Base-by-base conservation (phyloP, 192 early-diverging fungal species). In the Umbelopsis vinacea region DNA sequence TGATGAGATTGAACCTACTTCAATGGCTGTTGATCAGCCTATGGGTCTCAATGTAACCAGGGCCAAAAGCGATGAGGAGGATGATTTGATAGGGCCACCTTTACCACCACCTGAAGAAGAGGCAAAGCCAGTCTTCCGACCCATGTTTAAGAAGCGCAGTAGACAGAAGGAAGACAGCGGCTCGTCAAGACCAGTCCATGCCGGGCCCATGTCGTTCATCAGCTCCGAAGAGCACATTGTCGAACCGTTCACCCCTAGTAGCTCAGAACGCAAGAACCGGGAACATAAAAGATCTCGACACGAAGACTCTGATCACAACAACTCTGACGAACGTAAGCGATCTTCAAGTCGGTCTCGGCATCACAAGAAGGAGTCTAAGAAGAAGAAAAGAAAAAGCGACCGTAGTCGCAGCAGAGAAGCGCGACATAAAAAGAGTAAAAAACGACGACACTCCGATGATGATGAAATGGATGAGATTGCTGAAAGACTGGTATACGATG, bases 111-210 rank as follows among this genome's bases (percentile, higher is more conserved):
- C 78, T 2, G 7, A 43, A 55, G 74, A 71, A 21, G 35, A 24
- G 38, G 33, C 21, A 22, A 52, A 15, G 10, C 71, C 66, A 60
- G 73, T 75, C 6, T 76, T 75, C 40, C 71, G 70, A 67, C 80
- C 74, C 12, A 74, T 82, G 67, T 82, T 82, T 50, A 77, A 71
- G 29, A 74, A 66, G 55, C 55, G 60, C 33, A 72, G 57, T 0
- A 7, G 15, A 21, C 17, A 35, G 7, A 38, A 24, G n/a, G 46
- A 47, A 11, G 48, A 70, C 6, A 19, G 33, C 22, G 19, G 12
- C n/a, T 35, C 45, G 21, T 46, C 15, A 3, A 23, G 50, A 22
- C 47, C 24, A 22, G 26, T 19, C 37, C 37, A 12, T 52, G 48
- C 50, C 35, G 69, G 69, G 19, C 69, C 69, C 9, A 38, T 70